Conservation (phyloP, 2,329 filamentous ascomycete genomes). For the Trichoderma simmonsii region DNA sequence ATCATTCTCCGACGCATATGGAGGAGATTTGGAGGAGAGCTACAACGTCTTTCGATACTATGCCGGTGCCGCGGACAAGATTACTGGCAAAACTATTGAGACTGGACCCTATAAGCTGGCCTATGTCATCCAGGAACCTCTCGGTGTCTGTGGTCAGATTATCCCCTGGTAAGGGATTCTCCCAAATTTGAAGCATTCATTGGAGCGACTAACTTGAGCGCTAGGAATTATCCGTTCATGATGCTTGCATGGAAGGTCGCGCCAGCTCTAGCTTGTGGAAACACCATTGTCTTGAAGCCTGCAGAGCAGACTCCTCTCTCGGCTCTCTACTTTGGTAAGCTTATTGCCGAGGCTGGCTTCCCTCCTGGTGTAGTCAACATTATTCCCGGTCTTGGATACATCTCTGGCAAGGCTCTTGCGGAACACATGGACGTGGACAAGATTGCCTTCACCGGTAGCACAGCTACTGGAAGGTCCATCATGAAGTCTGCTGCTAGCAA, state of each 20-base stretch:
- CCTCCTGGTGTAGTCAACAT: constrained; percentile 17
- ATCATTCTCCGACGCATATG: constrained; percentile 63
- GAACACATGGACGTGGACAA: constrained; percentile 14
- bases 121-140: constrained; percentile 71
- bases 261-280: constrained; percentile 64
- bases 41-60: constrained; percentile 64
- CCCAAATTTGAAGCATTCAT: rapidly evolving
- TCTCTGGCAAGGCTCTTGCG: constrained; percentile 9
- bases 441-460: constrained; percentile 16
- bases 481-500: constrained; percentile 75
- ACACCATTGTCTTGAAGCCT: constrained; percentile 66
- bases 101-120: constrained; percentile 69
- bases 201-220: background rate
- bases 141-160: constrained; percentile 65
- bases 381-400: constrained; percentile 5
- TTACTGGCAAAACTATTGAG: constrained; percentile 75
- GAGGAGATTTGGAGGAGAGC: constrained; percentile 61
- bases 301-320: constrained; percentile 59
- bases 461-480: constrained; percentile 39
- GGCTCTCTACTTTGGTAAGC: constrained; percentile 12
- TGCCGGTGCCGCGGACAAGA: constrained; percentile 81
- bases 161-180: constrained; percentile 57
- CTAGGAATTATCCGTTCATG: constrained; percentile 68
- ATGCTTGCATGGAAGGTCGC: constrained; percentile 76
- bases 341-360: constrained; percentile 4